Evolutionary conservation across 148 eudicot species (phyloP).

Genomic region (Salicornia ramosissima): DNA sequence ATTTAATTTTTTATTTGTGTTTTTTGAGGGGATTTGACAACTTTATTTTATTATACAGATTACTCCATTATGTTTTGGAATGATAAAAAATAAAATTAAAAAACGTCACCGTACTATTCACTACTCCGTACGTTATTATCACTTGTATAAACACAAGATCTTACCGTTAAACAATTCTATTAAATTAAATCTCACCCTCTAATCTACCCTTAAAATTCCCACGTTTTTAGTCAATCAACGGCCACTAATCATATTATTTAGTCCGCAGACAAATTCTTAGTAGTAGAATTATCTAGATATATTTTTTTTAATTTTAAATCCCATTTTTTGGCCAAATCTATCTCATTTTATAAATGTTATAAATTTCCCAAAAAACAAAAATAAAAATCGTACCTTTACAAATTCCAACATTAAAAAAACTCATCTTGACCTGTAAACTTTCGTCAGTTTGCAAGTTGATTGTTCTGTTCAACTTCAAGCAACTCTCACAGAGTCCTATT

Average conservation of each 20-base stretch:
- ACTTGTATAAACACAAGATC: neutral
- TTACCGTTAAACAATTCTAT: neutral
- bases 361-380: neutral
- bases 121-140: neutral
- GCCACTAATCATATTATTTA: neutral
- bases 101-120: neutral
- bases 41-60: no score
- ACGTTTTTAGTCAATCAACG: slow-evolving; percentile 18
- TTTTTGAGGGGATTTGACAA: no score
- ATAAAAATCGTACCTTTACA: no score
- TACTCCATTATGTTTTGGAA: no score
- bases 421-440: slow-evolving; percentile 12
- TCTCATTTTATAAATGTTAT: neutral
- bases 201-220: slow-evolving; percentile 3
- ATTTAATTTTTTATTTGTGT: no score
- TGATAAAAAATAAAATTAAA: neutral
- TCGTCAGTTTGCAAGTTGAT: slow-evolving; percentile 13
- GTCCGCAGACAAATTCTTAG: slow-evolving; percentile 13
- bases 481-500: slow-evolving; percentile 3
- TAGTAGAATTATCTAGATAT: neutral
- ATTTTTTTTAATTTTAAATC: neutral
- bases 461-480: slow-evolving; percentile 26
- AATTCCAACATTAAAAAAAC: neutral
- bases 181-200: neutral
- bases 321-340: no score